These are phyloP conservation scores for Ceratocystis eucalypticola DNA, from an alignment of 2,329 filamentous ascomycete species.

Conservation along the genomic window DNA sequence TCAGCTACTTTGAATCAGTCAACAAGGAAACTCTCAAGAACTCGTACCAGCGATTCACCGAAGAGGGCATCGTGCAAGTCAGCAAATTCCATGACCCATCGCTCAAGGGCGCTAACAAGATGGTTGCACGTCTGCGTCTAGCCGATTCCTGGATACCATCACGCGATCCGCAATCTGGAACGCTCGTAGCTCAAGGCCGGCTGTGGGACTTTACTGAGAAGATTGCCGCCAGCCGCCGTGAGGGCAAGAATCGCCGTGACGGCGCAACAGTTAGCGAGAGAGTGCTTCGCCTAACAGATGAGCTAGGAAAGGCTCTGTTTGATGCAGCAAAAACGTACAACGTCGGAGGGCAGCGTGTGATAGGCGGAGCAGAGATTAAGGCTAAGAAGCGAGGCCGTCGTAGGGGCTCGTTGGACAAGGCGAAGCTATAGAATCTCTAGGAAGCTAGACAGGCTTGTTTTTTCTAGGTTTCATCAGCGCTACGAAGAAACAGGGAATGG, in stretches of 20 bases:
- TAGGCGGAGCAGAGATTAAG: constrained; percentile 27
- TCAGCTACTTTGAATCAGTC: constrained; percentile 94
- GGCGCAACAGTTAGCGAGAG: constrained; percentile 75
- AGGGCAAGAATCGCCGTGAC: constrained; percentile 94
- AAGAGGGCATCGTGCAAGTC: constrained; percentile 75
- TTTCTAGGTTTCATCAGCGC: neutral
- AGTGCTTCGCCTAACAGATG: constrained; percentile 64
- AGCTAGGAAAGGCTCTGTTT: constrained; percentile 58
- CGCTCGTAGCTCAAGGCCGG: constrained; percentile 54
- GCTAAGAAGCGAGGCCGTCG: constrained; percentile 36
- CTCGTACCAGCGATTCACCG: constrained; percentile 72
- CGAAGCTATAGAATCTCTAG: constrained; percentile 7
- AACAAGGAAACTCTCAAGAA: constrained; percentile 98
- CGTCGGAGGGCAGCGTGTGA: constrained; percentile 37
- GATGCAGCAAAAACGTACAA: constrained; percentile 37
- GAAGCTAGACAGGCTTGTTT: neutral
- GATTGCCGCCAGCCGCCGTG: constrained; percentile 68
- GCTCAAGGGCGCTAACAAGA: constrained; percentile 29
- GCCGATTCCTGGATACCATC: constrained; percentile 60
- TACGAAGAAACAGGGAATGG: no score
- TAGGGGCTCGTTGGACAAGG: constrained; percentile 36
- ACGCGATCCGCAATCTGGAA: constrained; percentile 47
- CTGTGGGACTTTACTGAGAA: constrained; percentile 87
- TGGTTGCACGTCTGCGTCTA: constrained; percentile 50
- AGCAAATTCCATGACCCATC: constrained; percentile 50